Evolutionary conservation across 163 green algal species (phyloP), one percentile per base, ranked within the genome.

Genomic region (Prototheca wickerhamii): DNA sequence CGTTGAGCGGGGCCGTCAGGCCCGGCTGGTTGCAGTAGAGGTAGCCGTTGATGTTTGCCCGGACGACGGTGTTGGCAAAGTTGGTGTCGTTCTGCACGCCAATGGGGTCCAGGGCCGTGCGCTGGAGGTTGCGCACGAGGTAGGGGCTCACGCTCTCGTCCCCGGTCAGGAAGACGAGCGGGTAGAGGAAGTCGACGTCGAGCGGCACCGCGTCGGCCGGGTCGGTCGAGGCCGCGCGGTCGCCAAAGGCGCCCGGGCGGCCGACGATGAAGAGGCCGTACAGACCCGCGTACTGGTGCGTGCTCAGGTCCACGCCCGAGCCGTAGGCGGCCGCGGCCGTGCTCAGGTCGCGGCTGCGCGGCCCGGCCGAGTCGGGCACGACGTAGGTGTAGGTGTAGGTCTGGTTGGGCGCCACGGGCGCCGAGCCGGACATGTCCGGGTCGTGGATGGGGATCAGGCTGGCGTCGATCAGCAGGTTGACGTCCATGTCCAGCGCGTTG

Each of bases 1-100:
- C 61, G 32, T 80, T 77, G 15, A 75, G 49, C 0, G 26, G 65
- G 42, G 74, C 72, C 35, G 69, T 72, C 1, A 91, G 37, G 2
- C 49, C 40, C 0, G 73, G 76, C 59, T 76, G 49, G 76, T 87
- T 93, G 85, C 86, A 90, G 78, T 79, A 93, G 17, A 87, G 58
- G 65, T 57, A 80, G 63, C 86, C 85, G 67, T 93, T 89, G 66
- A 90, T 76, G 35, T 26, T 46, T 62, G 85, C 75, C 72, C 76
- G 86, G 26, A 80, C 67, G 64, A 80, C 77, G 53, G 60, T 50
- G 58, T 85, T 69, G 51, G 73, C 61, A 46, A 79, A 56, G 18
- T 61, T 61, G 55, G 55, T 29, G 55, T 61, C 55, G 30, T 49
- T 32, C 32, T 49, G 30, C 32, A 31, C 55, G 20, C 5, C 55